phyloP scores from a whole-genome alignment of 495 filamentous ascomycete species.

The Cenococcum geophilum region DNA sequence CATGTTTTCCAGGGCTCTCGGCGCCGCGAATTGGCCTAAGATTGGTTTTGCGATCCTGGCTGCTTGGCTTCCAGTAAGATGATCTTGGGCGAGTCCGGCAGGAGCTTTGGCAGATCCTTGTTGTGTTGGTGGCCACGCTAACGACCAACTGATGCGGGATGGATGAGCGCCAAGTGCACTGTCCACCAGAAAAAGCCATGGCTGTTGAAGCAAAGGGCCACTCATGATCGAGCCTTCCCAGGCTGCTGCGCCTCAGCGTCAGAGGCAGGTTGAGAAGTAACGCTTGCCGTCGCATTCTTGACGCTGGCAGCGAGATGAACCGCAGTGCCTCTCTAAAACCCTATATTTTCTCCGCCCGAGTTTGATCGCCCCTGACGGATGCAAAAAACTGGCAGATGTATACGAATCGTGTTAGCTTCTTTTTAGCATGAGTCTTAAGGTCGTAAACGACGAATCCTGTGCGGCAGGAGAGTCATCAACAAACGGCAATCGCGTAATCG shows the following conservation, averaged over 20 bases:
- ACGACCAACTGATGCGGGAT: constrained; percentile 32
- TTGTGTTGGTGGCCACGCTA: constrained; percentile 21
- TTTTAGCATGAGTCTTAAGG: background rate
- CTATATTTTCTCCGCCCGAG: background rate
- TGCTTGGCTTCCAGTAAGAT: constrained; percentile 23
- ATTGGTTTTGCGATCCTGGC: constrained; percentile 12
- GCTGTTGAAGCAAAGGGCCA: constrained; percentile 1
- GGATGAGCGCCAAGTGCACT: constrained; percentile 17
- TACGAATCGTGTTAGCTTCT: background rate
- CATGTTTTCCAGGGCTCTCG: constrained; percentile 4
- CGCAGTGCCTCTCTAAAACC: background rate
- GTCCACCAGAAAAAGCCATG: background rate
- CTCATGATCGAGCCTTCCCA: background rate
- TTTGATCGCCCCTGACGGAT: background rate
- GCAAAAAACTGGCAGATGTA: background rate
- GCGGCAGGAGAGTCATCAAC: background rate
- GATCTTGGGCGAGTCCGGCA: constrained; percentile 31
- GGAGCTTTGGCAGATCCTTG: constrained; percentile 29
- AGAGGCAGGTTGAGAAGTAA: constrained; percentile 14
- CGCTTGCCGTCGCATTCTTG: background rate
- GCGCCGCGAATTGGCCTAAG: background rate
- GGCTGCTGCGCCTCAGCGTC: constrained; percentile 19
- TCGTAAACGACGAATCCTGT: background rate
- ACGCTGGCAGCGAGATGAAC: constrained; percentile 1
- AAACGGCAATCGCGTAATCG: constrained; percentile 1